A percentile compares a stretch with the other conserved stretches of the same genome.
Conservation (phyloP, 2,329 filamentous ascomycete genomes). For the Cladosporium sp. region DNA sequence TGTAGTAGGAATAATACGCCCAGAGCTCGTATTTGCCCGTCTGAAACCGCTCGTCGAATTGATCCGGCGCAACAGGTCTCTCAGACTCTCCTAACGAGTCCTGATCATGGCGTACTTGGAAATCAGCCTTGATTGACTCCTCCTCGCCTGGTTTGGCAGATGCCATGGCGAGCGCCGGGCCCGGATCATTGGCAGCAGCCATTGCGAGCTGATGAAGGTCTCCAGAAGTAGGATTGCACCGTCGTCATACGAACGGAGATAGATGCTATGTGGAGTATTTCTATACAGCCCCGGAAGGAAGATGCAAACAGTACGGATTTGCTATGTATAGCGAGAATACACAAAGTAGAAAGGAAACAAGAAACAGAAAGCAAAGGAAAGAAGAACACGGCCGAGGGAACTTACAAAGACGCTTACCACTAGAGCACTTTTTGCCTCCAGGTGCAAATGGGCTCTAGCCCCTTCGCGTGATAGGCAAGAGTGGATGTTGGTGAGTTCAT, state of each 20-base stretch:
- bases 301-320: no score
- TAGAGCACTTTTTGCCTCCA: no score
- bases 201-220: constrained; percentile 20
- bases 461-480: neutral
- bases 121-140: constrained; percentile 28
- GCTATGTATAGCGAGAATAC: no score
- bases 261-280: no score
- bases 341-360: no score
- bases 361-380: no score
- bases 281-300: no score
- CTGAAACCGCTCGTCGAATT: constrained; percentile 50
- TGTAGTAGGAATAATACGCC: constrained; percentile 50
- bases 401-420: no score
- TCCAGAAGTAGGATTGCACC: constrained; percentile 12
- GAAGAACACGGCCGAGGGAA: no score
- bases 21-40: constrained; percentile 52
- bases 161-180: constrained; percentile 21
- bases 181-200: constrained; percentile 30
- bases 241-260: neutral
- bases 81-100: constrained; percentile 27
- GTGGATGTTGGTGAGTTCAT: constrained; percentile 8
- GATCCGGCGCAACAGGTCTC: constrained; percentile 46
- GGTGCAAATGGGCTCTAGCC: no score
- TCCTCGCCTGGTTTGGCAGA: constrained; percentile 26
- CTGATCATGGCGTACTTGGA: constrained; percentile 17